Evolutionary conservation across 2,329 filamentous ascomycete species (phyloP).

Genomic region (Rutstroemia sydowiana): DNA sequence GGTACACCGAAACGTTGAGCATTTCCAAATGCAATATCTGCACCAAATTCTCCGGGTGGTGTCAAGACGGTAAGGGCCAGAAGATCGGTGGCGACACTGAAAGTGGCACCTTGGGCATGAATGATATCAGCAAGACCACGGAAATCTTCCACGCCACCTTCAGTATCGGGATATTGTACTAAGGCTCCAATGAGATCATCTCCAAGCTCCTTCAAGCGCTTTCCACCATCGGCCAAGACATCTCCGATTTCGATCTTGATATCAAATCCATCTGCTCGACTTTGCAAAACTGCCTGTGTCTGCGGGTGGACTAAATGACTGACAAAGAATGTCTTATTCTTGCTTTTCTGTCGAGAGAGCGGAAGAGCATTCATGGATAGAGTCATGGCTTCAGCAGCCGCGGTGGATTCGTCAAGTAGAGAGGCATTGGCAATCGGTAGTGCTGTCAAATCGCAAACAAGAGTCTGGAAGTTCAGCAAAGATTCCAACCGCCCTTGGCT

Average conservation of each 20-base stretch:
- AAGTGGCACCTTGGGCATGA: conserved; percentile 69
- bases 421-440: conserved; percentile 87
- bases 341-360: conserved; percentile 61
- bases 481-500: conserved; percentile 91
- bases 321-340: conserved; percentile 76
- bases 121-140: conserved; percentile 65
- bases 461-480: conserved; percentile 89
- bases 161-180: conserved; percentile 91
- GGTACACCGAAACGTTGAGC: conserved; percentile 89
- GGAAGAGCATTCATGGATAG: conserved; percentile 75
- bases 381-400: conserved; percentile 93
- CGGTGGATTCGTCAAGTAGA: conserved; percentile 83
- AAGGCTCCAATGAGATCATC: conserved; percentile 82
- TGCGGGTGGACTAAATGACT: conserved; percentile 78
- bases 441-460: conserved; percentile 81
- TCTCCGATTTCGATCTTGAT: conserved; percentile 71
- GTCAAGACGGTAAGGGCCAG: conserved; percentile 80
- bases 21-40: conserved; percentile 90
- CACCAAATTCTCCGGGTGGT: conserved; percentile 88
- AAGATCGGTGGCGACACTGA: conserved; percentile 85
- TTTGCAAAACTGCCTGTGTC: conserved; percentile 75
- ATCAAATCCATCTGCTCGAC: conserved; percentile 84
- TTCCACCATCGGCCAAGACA: conserved; percentile 55
- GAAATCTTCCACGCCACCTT: conserved; percentile 73
- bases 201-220: conserved; percentile 64